These are phyloP conservation scores for Saccharum spontaneum DNA, from an alignment of 176 grass and related monocot genomes.

Conservation along the genomic window DNA sequence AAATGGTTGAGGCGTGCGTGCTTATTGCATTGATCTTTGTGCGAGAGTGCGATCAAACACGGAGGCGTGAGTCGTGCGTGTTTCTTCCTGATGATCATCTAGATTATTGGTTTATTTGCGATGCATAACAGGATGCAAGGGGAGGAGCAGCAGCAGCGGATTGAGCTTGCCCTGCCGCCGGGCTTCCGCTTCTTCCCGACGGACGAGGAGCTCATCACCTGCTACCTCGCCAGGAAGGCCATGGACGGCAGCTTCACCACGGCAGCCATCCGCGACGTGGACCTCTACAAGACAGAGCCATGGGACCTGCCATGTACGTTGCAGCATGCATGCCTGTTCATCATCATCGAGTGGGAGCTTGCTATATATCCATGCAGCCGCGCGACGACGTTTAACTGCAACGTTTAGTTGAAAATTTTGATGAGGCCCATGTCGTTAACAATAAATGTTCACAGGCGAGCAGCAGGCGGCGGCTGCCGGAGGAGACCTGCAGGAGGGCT, in stretches of 20 bases:
- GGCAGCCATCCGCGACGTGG: constrained; percentile 44
- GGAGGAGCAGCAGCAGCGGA: not conserved
- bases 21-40: too few relatives aligned
- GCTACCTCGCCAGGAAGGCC: constrained; percentile 63
- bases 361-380: not conserved
- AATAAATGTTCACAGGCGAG: not conserved
- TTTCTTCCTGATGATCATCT: not conserved
- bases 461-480: not conserved
- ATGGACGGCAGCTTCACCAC: constrained; percentile 42
- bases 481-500: constrained; percentile 17
- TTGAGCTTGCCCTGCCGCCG: constrained; percentile 37
- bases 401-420: too few relatives aligned
- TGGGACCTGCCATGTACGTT: constrained; percentile 58
- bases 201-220: constrained; percentile 58
- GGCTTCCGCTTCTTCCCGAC: constrained; percentile 73
- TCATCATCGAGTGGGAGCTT: too few relatives aligned
- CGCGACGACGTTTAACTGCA: too few relatives aligned
- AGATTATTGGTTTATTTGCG: not conserved
- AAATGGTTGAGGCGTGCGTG: too few relatives aligned
- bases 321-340: too few relatives aligned
- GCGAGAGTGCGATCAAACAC: too few relatives aligned
- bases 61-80: not conserved
- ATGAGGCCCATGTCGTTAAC: not conserved
- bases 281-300: constrained; percentile 59
- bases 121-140: not conserved